Conservation (phyloP, 2,329 filamentous ascomycete species). For the Dothideomycetes sp. region DNA sequence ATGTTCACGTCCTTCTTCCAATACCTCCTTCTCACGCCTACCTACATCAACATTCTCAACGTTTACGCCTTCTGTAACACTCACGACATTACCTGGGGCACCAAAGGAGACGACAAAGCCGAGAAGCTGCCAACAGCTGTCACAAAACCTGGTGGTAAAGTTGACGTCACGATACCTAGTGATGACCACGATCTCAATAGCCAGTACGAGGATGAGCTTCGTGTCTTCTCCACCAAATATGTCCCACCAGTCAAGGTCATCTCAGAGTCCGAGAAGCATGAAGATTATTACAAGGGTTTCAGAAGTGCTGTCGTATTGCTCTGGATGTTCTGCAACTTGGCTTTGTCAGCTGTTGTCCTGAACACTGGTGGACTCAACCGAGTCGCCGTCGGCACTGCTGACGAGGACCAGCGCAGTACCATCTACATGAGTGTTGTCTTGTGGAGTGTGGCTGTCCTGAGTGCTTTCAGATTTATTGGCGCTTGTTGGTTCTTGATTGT, state of each 20-base stretch:
- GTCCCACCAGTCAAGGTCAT: constrained; percentile 59
- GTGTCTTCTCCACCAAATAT: constrained; percentile 63
- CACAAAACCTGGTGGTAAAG: constrained; percentile 89
- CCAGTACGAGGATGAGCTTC: constrained; percentile 81
- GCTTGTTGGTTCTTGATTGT: constrained; percentile 89
- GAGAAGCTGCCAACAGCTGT: constrained; percentile 83
- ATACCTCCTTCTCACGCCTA: constrained; percentile 90
- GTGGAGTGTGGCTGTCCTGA: constrained; percentile 79
- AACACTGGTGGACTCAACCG: constrained; percentile 71
- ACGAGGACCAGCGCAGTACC: constrained; percentile 49
- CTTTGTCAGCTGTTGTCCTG: constrained; percentile 74
- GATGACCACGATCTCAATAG: constrained; percentile 93
- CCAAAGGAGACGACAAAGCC: constrained; percentile 93
- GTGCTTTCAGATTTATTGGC: constrained; percentile 77
- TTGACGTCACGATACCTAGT: constrained; percentile 74
- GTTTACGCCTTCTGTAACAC: constrained; percentile 99
- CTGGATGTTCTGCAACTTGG: constrained; percentile 97
- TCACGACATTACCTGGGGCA: constrained; percentile 96
- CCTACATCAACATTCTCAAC: constrained; percentile 97
- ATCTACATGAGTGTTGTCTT: constrained; percentile 82
- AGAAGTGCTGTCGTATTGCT: constrained; percentile 81
- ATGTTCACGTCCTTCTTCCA: constrained; percentile 93
- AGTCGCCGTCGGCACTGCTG: constrained; percentile 23
- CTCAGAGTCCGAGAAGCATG: constrained; percentile 66
- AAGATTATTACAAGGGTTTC: constrained; percentile 98